Base-by-base conservation (phyloP, 1,284 basidiomycete genomes). In the Megacollybia platyphylla region DNA sequence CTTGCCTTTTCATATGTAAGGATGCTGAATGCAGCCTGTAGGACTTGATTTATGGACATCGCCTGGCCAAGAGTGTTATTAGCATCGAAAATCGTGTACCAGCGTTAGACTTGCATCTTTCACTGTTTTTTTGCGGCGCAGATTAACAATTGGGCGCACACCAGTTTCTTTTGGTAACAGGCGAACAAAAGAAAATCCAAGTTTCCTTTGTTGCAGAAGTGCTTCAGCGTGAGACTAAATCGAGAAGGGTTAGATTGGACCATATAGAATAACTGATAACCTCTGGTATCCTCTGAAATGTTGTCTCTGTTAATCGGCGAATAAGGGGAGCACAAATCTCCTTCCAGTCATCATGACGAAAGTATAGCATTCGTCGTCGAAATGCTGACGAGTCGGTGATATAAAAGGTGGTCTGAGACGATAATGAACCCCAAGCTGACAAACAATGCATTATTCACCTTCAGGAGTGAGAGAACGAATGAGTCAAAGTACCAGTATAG, bases 331-430 rank as follows among this genome's bases (percentile, higher is more conserved):
- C 64, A 43, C 88, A 92, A 4, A 97, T 68, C 2, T 61, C 65
- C n/a, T 73, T 67, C 96, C 96, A 99, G 51, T 94, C 91, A 45
- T 93, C 90, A 45, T 97, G 91, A 6, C 90, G 76, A 56, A 96
- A 98, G 58, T 94, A 99, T 0, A 97, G 64, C 0, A 92, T 74
- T 41, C 79, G 76, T 50, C 94, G 89, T n/a, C 84, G 72, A 50
- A 85, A 91, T 1, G 82, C 84, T 4, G 85, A 81, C 0, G 93
- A 90, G 51, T 98, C 91, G 0, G 96, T 98, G 34, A 88, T 72
- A 57, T 97, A 97, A 62, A 97, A 99, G 0, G 84, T 84, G 0
- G 89, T 90, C 87, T 96, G 32, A 24, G 32, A 3, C 15, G 31
- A 11, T 27, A 27, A 32, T 17, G 5, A 24, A 37, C 13, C 7